Conservation (phyloP, 2,329 filamentous ascomycete genomes). For the Neospermospora avenae region DNA sequence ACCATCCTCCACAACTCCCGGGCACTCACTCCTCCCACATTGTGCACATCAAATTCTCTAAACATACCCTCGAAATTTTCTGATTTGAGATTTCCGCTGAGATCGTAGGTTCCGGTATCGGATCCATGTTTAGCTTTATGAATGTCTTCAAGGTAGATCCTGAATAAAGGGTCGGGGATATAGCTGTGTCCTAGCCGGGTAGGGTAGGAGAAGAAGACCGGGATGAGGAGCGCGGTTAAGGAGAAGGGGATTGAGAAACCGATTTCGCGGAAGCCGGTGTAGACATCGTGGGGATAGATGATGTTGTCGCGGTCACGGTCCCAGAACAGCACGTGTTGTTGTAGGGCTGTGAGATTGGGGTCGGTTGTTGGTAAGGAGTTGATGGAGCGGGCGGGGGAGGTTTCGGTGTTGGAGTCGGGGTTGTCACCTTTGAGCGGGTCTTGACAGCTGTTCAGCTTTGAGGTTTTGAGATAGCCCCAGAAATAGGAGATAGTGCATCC, state of each 20-base stretch:
- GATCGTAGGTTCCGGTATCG: constrained; percentile 45
- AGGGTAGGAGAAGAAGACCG: constrained; percentile 48
- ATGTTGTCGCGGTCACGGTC: constrained; percentile 48
- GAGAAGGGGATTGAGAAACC: constrained; percentile 45
- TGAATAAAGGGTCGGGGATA: constrained; percentile 41
- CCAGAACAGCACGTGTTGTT: constrained; percentile 52
- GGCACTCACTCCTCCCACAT: neutral
- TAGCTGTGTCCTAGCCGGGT: constrained; percentile 36
- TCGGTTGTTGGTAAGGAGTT: neutral
- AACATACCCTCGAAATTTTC: neutral
- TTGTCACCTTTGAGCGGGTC: neutral
- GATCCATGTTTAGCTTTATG: constrained; percentile 43
- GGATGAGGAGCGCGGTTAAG: constrained; percentile 44
- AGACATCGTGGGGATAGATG: constrained; percentile 50
- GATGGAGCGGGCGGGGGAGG: too few species aligned
- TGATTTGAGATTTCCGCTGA: neutral
- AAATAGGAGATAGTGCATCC: neutral
- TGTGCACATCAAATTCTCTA: neutral
- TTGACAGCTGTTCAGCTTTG: neutral
- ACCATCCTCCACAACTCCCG: neutral
- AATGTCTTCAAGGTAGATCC: constrained; percentile 35
- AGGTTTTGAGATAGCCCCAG: neutral
- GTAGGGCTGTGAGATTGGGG: constrained; percentile 33
- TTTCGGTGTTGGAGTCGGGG: neutral
- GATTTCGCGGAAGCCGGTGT: constrained; percentile 42